Base-by-base conservation (phyloP, 2,329 filamentous ascomycete genomes). In the Fusarium brevicatenulatum region DNA sequence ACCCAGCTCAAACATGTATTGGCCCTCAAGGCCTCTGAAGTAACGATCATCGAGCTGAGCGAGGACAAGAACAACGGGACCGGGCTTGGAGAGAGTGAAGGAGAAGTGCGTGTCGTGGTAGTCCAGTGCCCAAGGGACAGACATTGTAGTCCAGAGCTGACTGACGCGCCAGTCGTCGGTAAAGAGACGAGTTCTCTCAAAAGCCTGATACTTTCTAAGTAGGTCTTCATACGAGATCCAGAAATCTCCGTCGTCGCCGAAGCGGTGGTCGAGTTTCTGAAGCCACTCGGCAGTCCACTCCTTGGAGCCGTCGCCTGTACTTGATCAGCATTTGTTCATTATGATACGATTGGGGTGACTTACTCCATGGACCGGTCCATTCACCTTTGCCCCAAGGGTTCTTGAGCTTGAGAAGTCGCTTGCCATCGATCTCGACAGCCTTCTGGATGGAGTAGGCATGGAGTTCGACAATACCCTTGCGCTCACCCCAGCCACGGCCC, bases 211-310 rank as follows among this genome's bases (percentile, higher is more conserved):
- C 71, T 89, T 89, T 68, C 83, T 83, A n/a, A 90, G 83, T 16
- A 90, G 84, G 73, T 90, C 88, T 23, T 87, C 83, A 74, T 90
- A 90, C 5, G 86, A 84, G 75, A 89, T 90, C 88, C 88, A 89
- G 69, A 89, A 90, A 50, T 86, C 89, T 30, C 92, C 93, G 74
- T 95, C 93, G 73, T 94, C 91, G 43, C 93, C 92, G 74, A 95
- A 95, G 46, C 88, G 90, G 78, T 95, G 92, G 50, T 88, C 86
- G 2, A 96, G 86, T 75, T 91, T 90, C 67, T 90, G 83, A 82
- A 95, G 90, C 89, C 92, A 94, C 73, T 95, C 91, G 0, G 92
- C 86, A 2, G 92, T 95, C 94, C 94, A 97, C 80, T 95, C 91
- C 76, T 93, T 92, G 11, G 92, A 94, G 0, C 94, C 94, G 77